Evolutionary conservation across 2,329 filamentous ascomycete genomes (phyloP).

Genomic region (Aspergillus aculeatus): DNA sequence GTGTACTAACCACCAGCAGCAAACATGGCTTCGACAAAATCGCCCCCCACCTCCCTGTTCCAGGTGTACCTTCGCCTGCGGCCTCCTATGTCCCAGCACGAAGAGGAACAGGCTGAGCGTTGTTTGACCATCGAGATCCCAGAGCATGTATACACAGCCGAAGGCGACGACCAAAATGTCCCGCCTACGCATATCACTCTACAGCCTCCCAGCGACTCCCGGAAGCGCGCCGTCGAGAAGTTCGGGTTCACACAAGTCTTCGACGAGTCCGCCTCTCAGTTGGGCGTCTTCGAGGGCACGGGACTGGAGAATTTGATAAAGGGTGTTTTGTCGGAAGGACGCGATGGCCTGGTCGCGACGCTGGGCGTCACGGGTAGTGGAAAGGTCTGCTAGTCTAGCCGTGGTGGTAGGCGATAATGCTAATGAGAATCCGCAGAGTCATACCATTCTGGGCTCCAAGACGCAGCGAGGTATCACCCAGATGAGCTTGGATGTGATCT

Average conservation of each 20-base stretch:
- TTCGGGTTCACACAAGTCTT: constrained; percentile 95
- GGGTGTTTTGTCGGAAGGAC: constrained; percentile 77
- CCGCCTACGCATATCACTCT: constrained; percentile 69
- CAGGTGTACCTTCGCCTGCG: constrained; percentile 87
- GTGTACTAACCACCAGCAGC: constrained; percentile 8
- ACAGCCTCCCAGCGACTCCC: constrained; percentile 76
- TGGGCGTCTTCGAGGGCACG: constrained; percentile 81
- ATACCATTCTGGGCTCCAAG: constrained; percentile 89
- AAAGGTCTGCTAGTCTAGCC: constrained; percentile 63
- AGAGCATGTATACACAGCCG: constrained; percentile 29
- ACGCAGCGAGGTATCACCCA: constrained; percentile 87
- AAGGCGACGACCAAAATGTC: constrained; percentile 32
- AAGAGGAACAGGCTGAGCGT: constrained; percentile 53
- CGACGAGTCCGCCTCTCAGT: constrained; percentile 77
- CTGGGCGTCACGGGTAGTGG: constrained; percentile 93
- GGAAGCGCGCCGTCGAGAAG: constrained; percentile 84
- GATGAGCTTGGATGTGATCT: constrained; percentile 84
- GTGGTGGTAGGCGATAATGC: constrained; percentile 3
- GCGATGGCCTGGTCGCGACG: constrained; percentile 87
- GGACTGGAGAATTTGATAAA: constrained; percentile 73
- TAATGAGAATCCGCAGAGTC: constrained; percentile 60
- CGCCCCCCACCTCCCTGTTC: constrained; percentile 66
- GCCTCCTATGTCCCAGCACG: constrained; percentile 54
- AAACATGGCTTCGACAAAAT: constrained; percentile 46
- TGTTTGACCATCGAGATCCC: constrained; percentile 75